Conservation (phyloP, 192 early-diverging fungal species). For the Backusella circina region DNA sequence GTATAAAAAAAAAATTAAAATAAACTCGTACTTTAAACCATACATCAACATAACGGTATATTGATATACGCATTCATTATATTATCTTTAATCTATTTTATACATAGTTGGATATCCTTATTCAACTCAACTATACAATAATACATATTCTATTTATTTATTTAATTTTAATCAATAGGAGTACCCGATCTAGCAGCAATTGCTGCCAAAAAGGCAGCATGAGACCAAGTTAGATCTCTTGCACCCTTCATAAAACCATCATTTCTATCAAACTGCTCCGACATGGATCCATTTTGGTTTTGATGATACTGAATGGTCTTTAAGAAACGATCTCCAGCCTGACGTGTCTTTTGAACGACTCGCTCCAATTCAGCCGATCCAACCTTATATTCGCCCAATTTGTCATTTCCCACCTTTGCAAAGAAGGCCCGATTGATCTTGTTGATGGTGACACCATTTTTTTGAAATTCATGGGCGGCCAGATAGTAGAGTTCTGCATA, state of each 20-base stretch:
- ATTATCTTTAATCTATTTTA: no score
- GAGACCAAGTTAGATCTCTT: conserved; percentile 68
- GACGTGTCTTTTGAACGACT: conserved; percentile 33
- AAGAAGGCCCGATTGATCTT: conserved; percentile 35
- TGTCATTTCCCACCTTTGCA: conserved; percentile 6
- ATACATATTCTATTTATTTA: neutral
- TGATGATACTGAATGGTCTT: conserved; percentile 50
- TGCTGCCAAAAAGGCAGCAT: conserved; percentile 54
- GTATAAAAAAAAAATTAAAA: neutral
- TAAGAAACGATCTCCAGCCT: conserved; percentile 55
- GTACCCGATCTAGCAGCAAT: conserved; percentile 19
- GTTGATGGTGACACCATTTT: conserved; percentile 21
- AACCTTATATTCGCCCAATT: neutral
- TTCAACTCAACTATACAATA: neutral
- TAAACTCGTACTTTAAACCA: no score
- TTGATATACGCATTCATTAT: no score
- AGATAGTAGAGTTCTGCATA: conserved; percentile 63
- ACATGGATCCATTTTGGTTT: conserved; percentile 45
- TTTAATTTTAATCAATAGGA: neutral
- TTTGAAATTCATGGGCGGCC: conserved; percentile 28
- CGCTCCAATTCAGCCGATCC: conserved; percentile 14
- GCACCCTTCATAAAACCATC: conserved; percentile 62
- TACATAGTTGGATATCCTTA: neutral
- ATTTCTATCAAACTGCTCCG: conserved; percentile 60
- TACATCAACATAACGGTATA: no score